Base-by-base conservation (phyloP, 176 grass and related monocot species). In the Ampelocalamus luodianensis region DNA sequence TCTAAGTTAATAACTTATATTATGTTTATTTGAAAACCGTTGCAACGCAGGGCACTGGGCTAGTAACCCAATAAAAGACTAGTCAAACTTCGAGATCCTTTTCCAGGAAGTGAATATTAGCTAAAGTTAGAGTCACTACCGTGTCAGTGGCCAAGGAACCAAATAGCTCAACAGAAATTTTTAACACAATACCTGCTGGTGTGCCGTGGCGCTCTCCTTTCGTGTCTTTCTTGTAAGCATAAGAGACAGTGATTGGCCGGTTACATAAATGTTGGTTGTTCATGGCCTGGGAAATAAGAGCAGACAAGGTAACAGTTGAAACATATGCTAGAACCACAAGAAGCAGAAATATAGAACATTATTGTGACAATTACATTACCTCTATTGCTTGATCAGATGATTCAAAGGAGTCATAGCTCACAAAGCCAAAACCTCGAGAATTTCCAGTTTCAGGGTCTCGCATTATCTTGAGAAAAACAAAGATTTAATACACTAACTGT, bases 321-420 rank as follows among this genome's bases (percentile, higher is more conserved):
- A 76, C 50, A 78, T 55, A 79, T 39, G 29, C 2, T 53, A 66
- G 43, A 82, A 89, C 66, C 32, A 42, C 16, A 37, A 78, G 38
- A 83, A 78, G 49, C 15, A 60, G 10, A 78, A 87, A 74, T 23
- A 63, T 12, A 53, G 23, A 85, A 37, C 51, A 82, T 62, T 78
- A 65, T 5, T 66, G 73, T 40, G 53, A 56, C 23, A 38, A 49
- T 23, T 18, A 46, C 3, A 75, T 77, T 91, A 99, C 96, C 91
- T 98, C 93, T 87, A 96, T 92, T 82, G 96, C 96, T 60, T 94
- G 88, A 89, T 99, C 96, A 86, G 96, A 99, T 70, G 96, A 88
- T 74, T 99, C 96, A 81, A 98, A 96, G 59, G 97, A 96, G 72
- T 99, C 97, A 88, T 99, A 99, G 89, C 93, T 99, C 72, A 98